Percentiles rank a stretch among this genome's conserved stretches.
Evolutionary conservation across 352 stramenopile genomes (phyloP).

Genomic region (Phytophthora colocasiae): DNA sequence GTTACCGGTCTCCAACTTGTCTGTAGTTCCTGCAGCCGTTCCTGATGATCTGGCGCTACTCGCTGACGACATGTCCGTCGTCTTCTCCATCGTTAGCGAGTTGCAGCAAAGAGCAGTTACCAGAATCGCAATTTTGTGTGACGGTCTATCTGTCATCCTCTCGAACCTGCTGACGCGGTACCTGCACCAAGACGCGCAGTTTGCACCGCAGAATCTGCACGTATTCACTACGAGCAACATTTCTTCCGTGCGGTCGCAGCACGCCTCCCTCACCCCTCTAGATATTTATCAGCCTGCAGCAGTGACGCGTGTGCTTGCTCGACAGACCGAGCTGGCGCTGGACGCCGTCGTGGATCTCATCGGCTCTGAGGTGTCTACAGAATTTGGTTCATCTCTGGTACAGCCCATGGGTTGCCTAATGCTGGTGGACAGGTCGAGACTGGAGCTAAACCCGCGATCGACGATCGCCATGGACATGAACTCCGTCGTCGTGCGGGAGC

Average conservation of each 20-base stretch:
- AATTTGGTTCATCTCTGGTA: slow-evolving; percentile 50
- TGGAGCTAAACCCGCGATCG: slow-evolving; percentile 38
- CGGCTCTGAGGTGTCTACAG: slow-evolving; percentile 44
- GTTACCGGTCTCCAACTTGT: slow-evolving; percentile 44
- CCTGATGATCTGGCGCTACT: slow-evolving; percentile 56
- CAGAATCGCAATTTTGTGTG: slow-evolving; percentile 40
- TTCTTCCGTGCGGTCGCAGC: slow-evolving; percentile 15
- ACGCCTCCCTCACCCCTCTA: slow-evolving; percentile 42
- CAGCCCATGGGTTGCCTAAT: slow-evolving; percentile 59
- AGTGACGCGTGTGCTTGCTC: slow-evolving; percentile 25
- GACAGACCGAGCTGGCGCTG: slow-evolving; percentile 38
- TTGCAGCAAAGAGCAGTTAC: slow-evolving; percentile 27
- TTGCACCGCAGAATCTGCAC: slow-evolving; percentile 34
- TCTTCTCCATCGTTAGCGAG: slow-evolving; percentile 43
- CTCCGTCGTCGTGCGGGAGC: slow-evolving; percentile 70
- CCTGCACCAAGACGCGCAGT: slow-evolving; percentile 33
- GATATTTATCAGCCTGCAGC: slow-evolving; percentile 44
- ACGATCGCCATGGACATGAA: slow-evolving; percentile 73
- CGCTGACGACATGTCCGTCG: slow-evolving; percentile 45
- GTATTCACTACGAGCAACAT: slow-evolving; percentile 36
- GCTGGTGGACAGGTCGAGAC: slow-evolving; percentile 40
- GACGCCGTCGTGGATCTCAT: slow-evolving; percentile 67
- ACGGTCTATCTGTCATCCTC: slow-evolving; percentile 31
- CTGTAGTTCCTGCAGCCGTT: slow-evolving; percentile 33
- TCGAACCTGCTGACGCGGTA: slow-evolving; percentile 41